phyloP scores from a whole-genome alignment of 108 stramenopile species.

The Cylindrotheca closterium region DNA sequence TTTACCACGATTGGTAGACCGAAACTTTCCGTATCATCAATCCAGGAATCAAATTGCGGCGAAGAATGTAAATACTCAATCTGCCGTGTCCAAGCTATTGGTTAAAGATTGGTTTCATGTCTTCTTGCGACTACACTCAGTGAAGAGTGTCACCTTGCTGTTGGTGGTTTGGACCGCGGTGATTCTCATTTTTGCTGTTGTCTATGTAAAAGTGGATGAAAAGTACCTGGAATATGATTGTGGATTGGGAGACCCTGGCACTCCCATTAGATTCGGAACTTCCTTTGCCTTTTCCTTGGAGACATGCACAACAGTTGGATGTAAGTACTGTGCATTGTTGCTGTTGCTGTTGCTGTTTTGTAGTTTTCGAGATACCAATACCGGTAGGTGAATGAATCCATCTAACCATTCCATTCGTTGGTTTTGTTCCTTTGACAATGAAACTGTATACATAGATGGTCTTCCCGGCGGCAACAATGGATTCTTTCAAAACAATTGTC shows the following conservation, averaged over 20 bases:
- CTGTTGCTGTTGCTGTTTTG: neutral
- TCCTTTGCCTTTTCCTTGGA: constrained; percentile 83
- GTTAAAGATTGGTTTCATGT: constrained; percentile 82
- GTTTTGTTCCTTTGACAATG: too few relatives aligned
- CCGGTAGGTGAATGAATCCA: too few relatives aligned
- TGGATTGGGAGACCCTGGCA: constrained; percentile 49
- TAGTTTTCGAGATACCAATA: too few relatives aligned
- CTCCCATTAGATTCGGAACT: constrained; percentile 37
- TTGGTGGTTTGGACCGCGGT: constrained; percentile 59
- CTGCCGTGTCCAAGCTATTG: constrained; percentile 13
- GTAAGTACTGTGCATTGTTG: neutral
- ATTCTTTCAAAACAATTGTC: constrained; percentile 72
- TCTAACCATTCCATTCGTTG: too few relatives aligned
- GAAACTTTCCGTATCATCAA: constrained; percentile 70
- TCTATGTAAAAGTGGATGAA: constrained; percentile 58
- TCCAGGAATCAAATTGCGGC: constrained; percentile 43
- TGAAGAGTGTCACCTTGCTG: constrained; percentile 32
- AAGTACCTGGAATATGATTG: constrained; percentile 38
- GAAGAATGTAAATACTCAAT: constrained; percentile 15
- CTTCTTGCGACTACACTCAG: constrained; percentile 50
- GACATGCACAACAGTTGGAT: constrained; percentile 82
- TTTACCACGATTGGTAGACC: constrained; percentile 60
- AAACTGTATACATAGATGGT: constrained; percentile 31
- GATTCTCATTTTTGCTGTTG: constrained; percentile 60
- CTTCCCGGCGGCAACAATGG: constrained; percentile 52